Evolutionary conservation across 345 rosid species (phyloP).

Genomic region (Cardamine occulta): DNA sequence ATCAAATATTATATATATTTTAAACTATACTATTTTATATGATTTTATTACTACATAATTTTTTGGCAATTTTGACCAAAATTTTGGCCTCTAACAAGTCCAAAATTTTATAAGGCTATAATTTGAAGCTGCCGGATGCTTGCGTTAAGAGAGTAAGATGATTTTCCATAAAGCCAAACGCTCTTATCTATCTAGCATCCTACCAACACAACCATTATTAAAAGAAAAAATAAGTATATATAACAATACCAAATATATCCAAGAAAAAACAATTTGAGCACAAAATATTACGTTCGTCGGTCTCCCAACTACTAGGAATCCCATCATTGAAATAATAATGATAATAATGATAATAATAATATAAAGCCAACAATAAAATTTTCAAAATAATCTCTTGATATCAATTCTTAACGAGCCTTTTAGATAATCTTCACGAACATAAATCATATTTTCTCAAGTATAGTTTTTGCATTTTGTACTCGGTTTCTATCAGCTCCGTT

Average conservation of each 20-base stretch:
- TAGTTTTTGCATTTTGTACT: neutral
- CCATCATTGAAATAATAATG: neutral
- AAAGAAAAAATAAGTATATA: neutral
- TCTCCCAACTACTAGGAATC: slow-evolving; percentile 11
- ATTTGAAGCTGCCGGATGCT: slow-evolving; percentile 10
- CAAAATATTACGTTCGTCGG: slow-evolving; percentile 2
- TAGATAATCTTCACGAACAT: neutral
- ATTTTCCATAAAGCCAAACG: neutral
- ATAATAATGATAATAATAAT: neutral
- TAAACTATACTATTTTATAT: too few relatives aligned
- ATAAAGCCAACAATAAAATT: neutral
- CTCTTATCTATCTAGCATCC: slow-evolving; percentile 5
- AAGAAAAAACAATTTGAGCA: neutral
- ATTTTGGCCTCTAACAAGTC: too few relatives aligned
- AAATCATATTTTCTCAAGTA: neutral
- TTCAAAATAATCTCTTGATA: neutral
- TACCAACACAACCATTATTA: neutral
- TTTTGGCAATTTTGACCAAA: too few relatives aligned
- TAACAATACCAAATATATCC: neutral
- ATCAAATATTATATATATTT: too few relatives aligned
- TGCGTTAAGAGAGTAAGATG: neutral
- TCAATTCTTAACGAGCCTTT: neutral
- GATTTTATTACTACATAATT: too few relatives aligned
- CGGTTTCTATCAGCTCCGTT: neutral
- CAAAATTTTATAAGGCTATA: neutral